These are phyloP conservation scores for Raffaelea deltoideospora DNA, from an alignment of 2,329 filamentous ascomycete species.

Conservation along the genomic window DNA sequence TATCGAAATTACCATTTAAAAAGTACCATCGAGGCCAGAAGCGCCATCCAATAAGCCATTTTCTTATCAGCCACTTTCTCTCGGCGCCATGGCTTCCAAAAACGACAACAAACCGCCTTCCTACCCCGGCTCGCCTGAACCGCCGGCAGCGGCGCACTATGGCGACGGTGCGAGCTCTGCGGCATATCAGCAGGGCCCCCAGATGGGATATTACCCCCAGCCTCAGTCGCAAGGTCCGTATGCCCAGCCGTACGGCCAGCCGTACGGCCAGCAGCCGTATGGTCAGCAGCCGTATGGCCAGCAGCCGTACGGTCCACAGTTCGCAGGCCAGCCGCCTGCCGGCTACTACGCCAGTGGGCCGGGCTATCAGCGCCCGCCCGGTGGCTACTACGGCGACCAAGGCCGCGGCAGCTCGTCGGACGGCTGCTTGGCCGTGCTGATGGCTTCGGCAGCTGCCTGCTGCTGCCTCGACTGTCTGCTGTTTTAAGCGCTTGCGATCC, in stretches of 20 bases:
- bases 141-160: slow-evolving; percentile 11
- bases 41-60: not conserved
- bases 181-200: slow-evolving; percentile 25
- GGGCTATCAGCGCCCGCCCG: too few species aligned
- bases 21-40: not conserved
- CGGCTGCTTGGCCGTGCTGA: slow-evolving; percentile 26
- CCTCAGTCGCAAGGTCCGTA: slow-evolving; percentile 12
- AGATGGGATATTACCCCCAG: slow-evolving; percentile 29
- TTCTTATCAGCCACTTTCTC: not conserved
- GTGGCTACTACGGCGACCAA: slow-evolving; percentile 16
- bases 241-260: too few species aligned
- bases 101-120: slow-evolving; percentile 34
- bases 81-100: slow-evolving; percentile 22
- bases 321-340: slow-evolving; percentile 18
- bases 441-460: slow-evolving; percentile 39
- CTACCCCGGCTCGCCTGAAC: slow-evolving; percentile 23
- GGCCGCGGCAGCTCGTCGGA: slow-evolving; percentile 2
- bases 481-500: slow-evolving; percentile 23
- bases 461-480: slow-evolving; percentile 39
- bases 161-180: too few species aligned
- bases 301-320: slow-evolving; percentile 7
- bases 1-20: too few species aligned
- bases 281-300: slow-evolving; percentile 20
- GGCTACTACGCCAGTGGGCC: slow-evolving; percentile 17
- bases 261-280: slow-evolving; percentile 3